Evolutionary conservation across 108 stramenopile genomes (phyloP), one percentile per base, ranked within the genome.

Genomic region (Stephanodiscus minutulus): DNA sequence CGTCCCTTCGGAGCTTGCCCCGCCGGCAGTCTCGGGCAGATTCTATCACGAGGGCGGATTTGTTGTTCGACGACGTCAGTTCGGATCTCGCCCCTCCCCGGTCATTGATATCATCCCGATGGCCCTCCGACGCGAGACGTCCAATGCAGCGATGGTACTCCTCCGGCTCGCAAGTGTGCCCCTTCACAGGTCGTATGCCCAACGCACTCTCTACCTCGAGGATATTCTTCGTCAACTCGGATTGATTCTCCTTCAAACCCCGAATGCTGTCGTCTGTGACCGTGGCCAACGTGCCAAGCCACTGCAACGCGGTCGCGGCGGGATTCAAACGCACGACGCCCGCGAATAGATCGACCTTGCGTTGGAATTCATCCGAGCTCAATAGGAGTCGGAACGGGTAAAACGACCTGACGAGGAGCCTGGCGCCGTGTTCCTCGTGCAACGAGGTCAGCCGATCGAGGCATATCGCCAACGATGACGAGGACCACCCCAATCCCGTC

Each of bases 341-440:
- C 21, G 85, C 89, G 66, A 77, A 83, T 7, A 83, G 39, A 77
- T 91, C 90, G 17, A 91, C 49, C 17, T 88, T 50, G 17, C 47
- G 27, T 5, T 73, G 67, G 41, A 66, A 81, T 36, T 88, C 88
- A 46, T 89, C 85, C 13, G 52, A 62, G 12, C 80, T 62, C 41
- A 90, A 79, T 4, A 89, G 75, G 29, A 94, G 73, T 12, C 85
- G 85, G 7, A 94, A 66, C 18, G 93, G 93, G 82, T 94, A 94
- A 73, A 91, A 94, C 28, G 90, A 90, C 28, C 70, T 49, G 9
- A 88, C 87, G 43, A 60, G 64, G 13, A 91, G 78, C 41, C 69
- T 73, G 2, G 79, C 24, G 0, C 71, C 13, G 55, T 90, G 83
- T 61, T 91, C 89, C 41, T 90, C 85, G 68, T 90, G 77, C 10